Percentiles rank a stretch among this genome's conserved stretches.
Evolutionary conservation across 352 stramenopile genomes (phyloP).

Genomic region (Pythium brassicae): DNA sequence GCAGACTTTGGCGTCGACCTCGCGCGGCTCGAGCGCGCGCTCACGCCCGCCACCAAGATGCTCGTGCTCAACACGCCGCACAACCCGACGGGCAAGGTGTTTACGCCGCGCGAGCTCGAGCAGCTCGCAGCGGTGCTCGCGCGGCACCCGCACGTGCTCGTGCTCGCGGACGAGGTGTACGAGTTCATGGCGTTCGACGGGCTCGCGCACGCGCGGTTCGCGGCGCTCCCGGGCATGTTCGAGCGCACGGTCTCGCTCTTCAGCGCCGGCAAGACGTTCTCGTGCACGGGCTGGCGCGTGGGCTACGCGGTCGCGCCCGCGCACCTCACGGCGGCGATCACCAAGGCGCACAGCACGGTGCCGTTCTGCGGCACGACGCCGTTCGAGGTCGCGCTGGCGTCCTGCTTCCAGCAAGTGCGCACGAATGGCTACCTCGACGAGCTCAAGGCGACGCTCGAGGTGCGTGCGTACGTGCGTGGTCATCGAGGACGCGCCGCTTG

Average conservation of each 20-base stretch:
- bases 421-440: slow-evolving; percentile 86
- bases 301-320: slow-evolving; percentile 74
- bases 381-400: slow-evolving; percentile 91
- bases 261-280: slow-evolving; percentile 92
- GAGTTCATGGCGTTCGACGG: slow-evolving; percentile 96
- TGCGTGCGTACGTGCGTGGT: slow-evolving; percentile 9
- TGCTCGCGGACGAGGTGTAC: slow-evolving; percentile 98
- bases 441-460: slow-evolving; percentile 52
- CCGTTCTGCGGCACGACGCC: slow-evolving; percentile 95
- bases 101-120: slow-evolving; percentile 91
- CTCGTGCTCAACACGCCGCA: slow-evolving; percentile 98
- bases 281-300: slow-evolving; percentile 91
- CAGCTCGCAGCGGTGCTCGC: slow-evolving; percentile 83
- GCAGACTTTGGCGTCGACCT: slow-evolving; percentile 84
- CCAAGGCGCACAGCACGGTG: slow-evolving; percentile 76
- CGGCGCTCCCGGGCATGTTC: slow-evolving; percentile 76
- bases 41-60: slow-evolving; percentile 92
- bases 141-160: slow-evolving; percentile 85
- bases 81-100: slow-evolving; percentile 99
- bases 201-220: slow-evolving; percentile 61
- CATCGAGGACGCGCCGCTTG: too few relatives aligned
- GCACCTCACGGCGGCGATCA: slow-evolving; percentile 56
- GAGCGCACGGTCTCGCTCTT: slow-evolving; percentile 91
- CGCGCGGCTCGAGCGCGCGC: slow-evolving; percentile 65
- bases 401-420: slow-evolving; percentile 82